Evolutionary conservation across 2,329 filamentous ascomycete genomes (phyloP), one percentile per base, ranked within the genome.

Genomic region (Beauveria asiatica): DNA sequence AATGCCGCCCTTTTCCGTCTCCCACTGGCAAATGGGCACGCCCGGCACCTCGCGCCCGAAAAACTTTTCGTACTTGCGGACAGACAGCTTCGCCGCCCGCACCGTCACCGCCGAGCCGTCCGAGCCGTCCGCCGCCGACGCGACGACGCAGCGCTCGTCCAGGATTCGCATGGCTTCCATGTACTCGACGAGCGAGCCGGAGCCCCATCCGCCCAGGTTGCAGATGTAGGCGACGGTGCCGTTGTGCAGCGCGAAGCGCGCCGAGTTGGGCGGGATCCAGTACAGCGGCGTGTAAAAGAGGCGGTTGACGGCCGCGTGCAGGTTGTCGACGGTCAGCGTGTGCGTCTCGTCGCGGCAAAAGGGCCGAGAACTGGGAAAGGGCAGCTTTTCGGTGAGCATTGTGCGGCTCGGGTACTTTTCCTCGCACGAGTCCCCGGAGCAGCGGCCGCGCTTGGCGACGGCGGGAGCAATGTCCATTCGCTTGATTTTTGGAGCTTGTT

Each of bases 241-340:
- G 55, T 57, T 48, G 56, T 56, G 41, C n/a, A 63, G 42, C 17
- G 59, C 54, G 59, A 61, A 63, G 37, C 59, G 62, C 17, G 49
- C 59, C 21, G 51, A n/a, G 27, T 44, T 10, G 5, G 37, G 50
- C 3, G 62, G 59, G 30, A 63, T 44, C 58, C 59, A 61, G 51
- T 45, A 63, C 10, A 63, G 39, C 16, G 59, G 59, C 41, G 62
- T 44, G 42, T 63, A 50, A 51, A 63, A 63, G 54, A 63, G 62
- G 16, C 39, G 42, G 55, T 53, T 58, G n/a, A 54, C 41, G 16
- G 61, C 61, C 10, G 7, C 48, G 61, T 58, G 57, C 27, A 60
- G 49, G 52, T 58, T 49, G 7, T 52, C 54, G 10, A 21, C 10
- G 17, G 44, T 19, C 30, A 60, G 42, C n/a, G 51, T 50, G 33